Conservation (phyloP, 805 yeast genomes). For the Monosporozyma aquatica region DNA sequence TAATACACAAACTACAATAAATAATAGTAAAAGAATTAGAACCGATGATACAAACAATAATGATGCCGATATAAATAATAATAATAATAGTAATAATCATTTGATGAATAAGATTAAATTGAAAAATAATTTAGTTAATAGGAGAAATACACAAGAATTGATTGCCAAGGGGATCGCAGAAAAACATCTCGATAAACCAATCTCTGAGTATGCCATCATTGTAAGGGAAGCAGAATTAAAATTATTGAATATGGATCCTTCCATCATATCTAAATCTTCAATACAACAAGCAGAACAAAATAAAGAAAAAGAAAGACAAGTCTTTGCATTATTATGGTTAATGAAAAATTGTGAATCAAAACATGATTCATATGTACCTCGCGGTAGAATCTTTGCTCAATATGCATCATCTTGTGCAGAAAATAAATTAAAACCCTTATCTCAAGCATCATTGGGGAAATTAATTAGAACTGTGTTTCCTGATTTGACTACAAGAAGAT, state of each 20-base stretch:
- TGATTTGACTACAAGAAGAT: constrained; percentile 57
- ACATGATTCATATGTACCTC: constrained; percentile 47
- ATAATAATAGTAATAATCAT: no score
- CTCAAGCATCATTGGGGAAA: constrained; percentile 75
- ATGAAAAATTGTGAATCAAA: constrained; percentile 50
- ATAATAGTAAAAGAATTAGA: neutral
- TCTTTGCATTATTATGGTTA: constrained; percentile 77
- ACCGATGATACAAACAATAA: neutral
- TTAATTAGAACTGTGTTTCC: constrained; percentile 60
- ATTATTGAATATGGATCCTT: constrained; percentile 24
- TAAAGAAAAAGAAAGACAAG: constrained; percentile 57
- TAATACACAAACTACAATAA: neutral
- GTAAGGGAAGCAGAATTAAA: constrained; percentile 37
- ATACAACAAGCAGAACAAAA: constrained; percentile 28
- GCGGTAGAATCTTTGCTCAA: constrained; percentile 59
- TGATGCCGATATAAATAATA: no score
- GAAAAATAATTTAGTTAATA: constrained; percentile 6
- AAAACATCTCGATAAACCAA: constrained; percentile 29
- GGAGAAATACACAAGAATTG: constrained; percentile 18
- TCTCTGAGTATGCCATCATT: constrained; percentile 36
- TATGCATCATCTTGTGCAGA: constrained; percentile 51
- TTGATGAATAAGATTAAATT: constrained; percentile 2
- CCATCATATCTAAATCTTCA: constrained; percentile 23
- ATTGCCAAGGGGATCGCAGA: constrained; percentile 27
- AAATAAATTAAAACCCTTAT: constrained; percentile 46